Base-by-base conservation (phyloP, 306 rosid genomes). In the Castanea mollissima region DNA sequence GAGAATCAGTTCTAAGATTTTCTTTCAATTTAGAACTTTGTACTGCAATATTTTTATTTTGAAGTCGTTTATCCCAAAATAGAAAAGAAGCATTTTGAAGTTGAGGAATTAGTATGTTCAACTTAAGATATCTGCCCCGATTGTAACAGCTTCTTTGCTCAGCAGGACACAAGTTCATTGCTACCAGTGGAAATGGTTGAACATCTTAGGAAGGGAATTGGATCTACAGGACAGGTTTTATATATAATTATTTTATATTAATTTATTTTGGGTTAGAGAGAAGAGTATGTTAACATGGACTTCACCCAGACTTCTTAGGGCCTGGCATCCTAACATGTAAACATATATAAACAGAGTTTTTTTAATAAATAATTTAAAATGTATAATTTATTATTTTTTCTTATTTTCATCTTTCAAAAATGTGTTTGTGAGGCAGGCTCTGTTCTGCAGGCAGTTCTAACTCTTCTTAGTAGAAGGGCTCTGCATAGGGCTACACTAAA, bases 171-270 rank as follows among this genome's bases (percentile, higher is more conserved):
- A 20, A 62, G 75, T 78, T 71, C 87, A 69, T 87, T 91, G 68
- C 76, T 75, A 63, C 94, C 97, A 49, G 78, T 78, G 80, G 93
- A 91, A 78, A 91, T 94, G 97, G 88, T 92, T 81, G 95, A 91
- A 79, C 99, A 92, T 89, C 97, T 94, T 84, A 80, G 80, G 86
- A 87, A 81, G 79, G 90, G 97, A 76, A 74, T 87, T 80, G 97
- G 97, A 76, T 88, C 87, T 35, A 79, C 77, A 54, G 95, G 93
- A 84, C 93, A 94, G 99, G 99, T 94, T 71, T 46, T 25, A 72
- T 69, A 59, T 68, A 4, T 76, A 64, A 6, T 73, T 31, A 20
- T 56, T 73, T 68, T 69, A 14, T 31, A 10, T 23, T 41, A 32
- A 46, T 41, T 54, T 83, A 38, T 51, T 62, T 74, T 59, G 78